Base-by-base conservation (phyloP, 768 basidiomycete genomes). In the Serendipita sp. region DNA sequence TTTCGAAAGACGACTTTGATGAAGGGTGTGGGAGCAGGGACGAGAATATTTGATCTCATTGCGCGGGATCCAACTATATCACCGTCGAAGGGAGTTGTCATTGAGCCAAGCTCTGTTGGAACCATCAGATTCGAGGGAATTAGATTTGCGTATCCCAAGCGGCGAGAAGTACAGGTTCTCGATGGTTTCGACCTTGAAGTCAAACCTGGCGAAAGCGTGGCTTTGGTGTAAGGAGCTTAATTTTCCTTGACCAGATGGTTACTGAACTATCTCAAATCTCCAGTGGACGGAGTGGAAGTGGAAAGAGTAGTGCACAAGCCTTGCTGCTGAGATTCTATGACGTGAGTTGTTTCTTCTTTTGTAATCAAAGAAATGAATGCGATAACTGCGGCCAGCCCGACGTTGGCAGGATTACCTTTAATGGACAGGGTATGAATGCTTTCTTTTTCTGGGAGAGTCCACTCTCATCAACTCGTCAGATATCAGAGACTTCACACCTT, bases 1-100 rank as follows among this genome's bases (percentile, higher is more conserved):
- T 26, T n/a, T 33, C 30, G 28, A 9, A 65, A 90, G 88, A 82
- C 90, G 9, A 93, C 91, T 42, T 85, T 98, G 62, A 98, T 98
- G 95, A 90, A 91, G 61, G 95, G 90, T 61, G 84, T 97, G 60
- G 95, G 95, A 63, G 94, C 95, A 1, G 90, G 91, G 17, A 81
- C 82, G 0, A 86, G 95, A 22, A 86, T 97, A n/a, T 98, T 98
- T 71, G 91, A 94, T 66, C 81, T 98, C 16, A 76, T 97, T 9
- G 91, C 91, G 68, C 82, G 91, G 48, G 73, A 76, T 31, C 88
- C 93, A 16, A 80, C 79, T 33, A 88, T 96, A 66, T 80, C 81
- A 2, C 80, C 85, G 3, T 76, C 77, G 34, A 72, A 74, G 16
- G 94, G 94, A 2, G 71, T 80, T 16, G 72, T 76, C 0, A 72